Conservation (phyloP, 169 alveolate genomes). For the Plasmodium falciparum region DNA sequence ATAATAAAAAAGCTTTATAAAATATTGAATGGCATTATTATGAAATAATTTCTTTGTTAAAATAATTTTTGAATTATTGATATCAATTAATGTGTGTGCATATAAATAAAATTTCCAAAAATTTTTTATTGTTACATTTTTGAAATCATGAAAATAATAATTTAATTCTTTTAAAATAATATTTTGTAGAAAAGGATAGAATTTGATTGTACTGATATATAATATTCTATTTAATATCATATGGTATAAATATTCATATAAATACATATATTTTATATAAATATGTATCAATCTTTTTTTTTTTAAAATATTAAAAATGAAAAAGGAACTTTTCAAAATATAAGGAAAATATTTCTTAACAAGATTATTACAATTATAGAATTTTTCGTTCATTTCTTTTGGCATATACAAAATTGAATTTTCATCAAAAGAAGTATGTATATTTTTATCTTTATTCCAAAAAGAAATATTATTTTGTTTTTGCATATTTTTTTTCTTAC, state of each 20-base stretch:
- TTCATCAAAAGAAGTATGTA: too few relatives aligned
- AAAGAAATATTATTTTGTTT: neutral
- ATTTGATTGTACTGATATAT: constrained; percentile 54
- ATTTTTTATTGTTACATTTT: constrained; percentile 36
- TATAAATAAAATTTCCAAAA: constrained; percentile 66
- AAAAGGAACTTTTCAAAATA: constrained; percentile 29
- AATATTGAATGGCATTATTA: constrained; percentile 67
- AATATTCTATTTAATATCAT: constrained; percentile 64
- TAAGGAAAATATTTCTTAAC: constrained; percentile 47
- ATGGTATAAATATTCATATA: constrained; percentile 59
- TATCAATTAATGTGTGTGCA: constrained; percentile 62
- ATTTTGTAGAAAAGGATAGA: constrained; percentile 62
- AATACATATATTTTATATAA: constrained; percentile 61
- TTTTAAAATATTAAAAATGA: constrained; percentile 29
- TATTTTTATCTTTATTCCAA: neutral
- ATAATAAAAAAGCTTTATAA: constrained; percentile 54
- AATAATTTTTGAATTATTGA: constrained; percentile 39
- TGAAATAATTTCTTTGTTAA: constrained; percentile 47
- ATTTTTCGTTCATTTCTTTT: constrained; percentile 22
- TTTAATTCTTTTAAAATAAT: constrained; percentile 57
- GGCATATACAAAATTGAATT: constrained; percentile 21
- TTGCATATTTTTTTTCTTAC: neutral
- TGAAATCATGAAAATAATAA: constrained; percentile 53
- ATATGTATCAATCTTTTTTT: constrained; percentile 34
- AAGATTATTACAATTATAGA: constrained; percentile 2